A percentile compares a stretch with the other conserved stretches of the same genome.
These are phyloP conservation scores for Delitschia confertaspora DNA, from an alignment of 495 filamentous ascomycete species.

Conservation along the genomic window DNA sequence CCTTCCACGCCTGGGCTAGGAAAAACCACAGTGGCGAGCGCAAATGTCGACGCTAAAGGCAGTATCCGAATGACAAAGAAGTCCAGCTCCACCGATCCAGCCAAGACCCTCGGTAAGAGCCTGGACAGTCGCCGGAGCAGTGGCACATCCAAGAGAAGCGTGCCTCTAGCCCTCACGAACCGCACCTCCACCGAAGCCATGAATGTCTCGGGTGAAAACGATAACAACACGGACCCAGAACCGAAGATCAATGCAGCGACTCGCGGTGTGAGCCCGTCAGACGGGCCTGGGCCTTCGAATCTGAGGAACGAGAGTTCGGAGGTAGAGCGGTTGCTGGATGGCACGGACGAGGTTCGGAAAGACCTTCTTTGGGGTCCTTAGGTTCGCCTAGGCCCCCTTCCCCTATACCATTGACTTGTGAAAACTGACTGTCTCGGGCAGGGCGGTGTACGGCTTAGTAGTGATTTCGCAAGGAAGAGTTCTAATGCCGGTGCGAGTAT, in stretches of 20 bases:
- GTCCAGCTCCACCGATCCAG: conserved; percentile 57
- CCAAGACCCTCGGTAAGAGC: conserved; percentile 72
- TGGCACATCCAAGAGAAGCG: conserved; percentile 54
- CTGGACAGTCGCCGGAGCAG: conserved; percentile 86
- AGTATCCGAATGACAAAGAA: conserved; percentile 53
- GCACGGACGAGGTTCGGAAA: conserved; percentile 34
- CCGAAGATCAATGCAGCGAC: conserved; percentile 13
- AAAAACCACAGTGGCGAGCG: conserved; percentile 83
- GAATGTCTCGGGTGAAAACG: conserved; percentile 8
- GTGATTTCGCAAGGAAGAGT: conserved; percentile 8
- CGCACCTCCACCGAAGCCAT: conserved; percentile 25
- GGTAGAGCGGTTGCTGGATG: conserved; percentile 12
- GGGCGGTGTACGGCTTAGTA: neutral
- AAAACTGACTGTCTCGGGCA: neutral
- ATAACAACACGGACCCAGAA: neutral
- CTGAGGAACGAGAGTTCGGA: conserved; percentile 8
- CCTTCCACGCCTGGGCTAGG: conserved; percentile 81
- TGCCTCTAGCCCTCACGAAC: conserved; percentile 32
- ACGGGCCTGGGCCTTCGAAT: conserved; percentile 19
- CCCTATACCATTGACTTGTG: neutral
- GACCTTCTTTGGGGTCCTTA: conserved; percentile 36
- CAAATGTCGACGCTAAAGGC: conserved; percentile 74
- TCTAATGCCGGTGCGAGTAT: neutral
- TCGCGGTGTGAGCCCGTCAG: conserved; percentile 11
- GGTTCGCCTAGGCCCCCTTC: conserved; percentile 11